These are phyloP conservation scores for Geopyxis carbonaria DNA, from an alignment of 495 filamentous ascomycete genomes.

Conservation along the genomic window DNA sequence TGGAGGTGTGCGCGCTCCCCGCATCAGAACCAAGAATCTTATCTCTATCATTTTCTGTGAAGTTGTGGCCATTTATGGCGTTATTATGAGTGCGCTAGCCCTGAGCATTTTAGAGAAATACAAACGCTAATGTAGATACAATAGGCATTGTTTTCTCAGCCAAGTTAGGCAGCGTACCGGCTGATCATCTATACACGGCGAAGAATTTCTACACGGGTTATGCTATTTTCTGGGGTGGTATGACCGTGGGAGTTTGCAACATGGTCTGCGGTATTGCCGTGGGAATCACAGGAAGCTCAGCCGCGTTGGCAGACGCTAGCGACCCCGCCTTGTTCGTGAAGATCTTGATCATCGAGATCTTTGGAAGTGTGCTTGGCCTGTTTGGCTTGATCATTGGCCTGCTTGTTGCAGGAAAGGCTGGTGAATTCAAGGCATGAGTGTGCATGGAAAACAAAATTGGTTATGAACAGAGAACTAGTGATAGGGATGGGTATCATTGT, in stretches of 20 bases:
- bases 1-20: constrained; percentile 83
- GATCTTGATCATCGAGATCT: constrained; percentile 97
- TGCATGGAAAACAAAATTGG: no score
- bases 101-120: not conserved
- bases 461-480: no score
- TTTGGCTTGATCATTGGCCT: constrained; percentile 94
- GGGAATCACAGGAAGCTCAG: constrained; percentile 93
- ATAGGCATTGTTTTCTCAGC: constrained; percentile 71
- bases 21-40: constrained; percentile 96
- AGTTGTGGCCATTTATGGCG: constrained; percentile 98
- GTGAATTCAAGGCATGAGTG: constrained; percentile 45
- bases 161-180: constrained; percentile 42
- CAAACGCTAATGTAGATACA: constrained; percentile 2
- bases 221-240: constrained; percentile 86
- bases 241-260: constrained; percentile 90
- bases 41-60: constrained; percentile 99
- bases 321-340: constrained; percentile 95
- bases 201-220: constrained; percentile 87
- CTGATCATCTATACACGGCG: constrained; percentile 39
- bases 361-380: constrained; percentile 93
- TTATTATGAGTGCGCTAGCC: constrained; percentile 64
- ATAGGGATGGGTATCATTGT: no score
- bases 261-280: constrained; percentile 91
- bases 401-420: constrained; percentile 64
- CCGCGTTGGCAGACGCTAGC: constrained; percentile 87